A percentile compares a stretch with the other conserved stretches of the same genome.
phyloP scores from a whole-genome alignment of 441 rosid genomes.

The Theobroma grandiflorum region DNA sequence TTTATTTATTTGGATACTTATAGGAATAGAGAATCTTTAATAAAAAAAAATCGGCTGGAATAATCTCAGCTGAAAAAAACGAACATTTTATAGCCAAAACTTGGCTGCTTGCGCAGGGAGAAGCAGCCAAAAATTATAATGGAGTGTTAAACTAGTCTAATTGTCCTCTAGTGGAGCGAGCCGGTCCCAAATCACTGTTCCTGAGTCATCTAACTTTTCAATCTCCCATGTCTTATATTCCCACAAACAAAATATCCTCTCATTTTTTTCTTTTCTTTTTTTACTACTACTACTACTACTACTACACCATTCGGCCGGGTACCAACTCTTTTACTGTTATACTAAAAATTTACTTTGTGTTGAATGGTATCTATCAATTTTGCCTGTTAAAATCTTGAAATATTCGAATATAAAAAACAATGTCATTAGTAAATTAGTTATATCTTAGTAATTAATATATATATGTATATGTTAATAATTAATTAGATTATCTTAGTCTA shows the following conservation, averaged over 20 bases:
- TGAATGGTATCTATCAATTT: neutral
- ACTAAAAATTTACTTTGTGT: too few species aligned
- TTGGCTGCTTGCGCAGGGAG: neutral
- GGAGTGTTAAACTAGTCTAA: neutral
- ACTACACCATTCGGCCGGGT: neutral
- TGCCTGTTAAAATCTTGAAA: neutral
- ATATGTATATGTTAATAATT: neutral
- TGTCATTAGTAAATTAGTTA: neutral
- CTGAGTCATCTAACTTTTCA: neutral
- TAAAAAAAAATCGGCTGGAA: neutral
- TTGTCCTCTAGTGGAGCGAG: neutral
- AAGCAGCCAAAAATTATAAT: neutral
- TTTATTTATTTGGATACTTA: neutral
- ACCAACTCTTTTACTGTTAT: neutral
- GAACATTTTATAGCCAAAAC: neutral
- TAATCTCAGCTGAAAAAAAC: slow-evolving; percentile 2
- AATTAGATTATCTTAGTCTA: neutral
- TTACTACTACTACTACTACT: neutral
- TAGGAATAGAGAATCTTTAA: too few species aligned
- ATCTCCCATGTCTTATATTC: neutral
- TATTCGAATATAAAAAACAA: too few species aligned
- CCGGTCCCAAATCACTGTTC: neutral
- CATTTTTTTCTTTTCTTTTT: too few species aligned
- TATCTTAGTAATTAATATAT: too few species aligned
- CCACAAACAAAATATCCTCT: neutral